Base-by-base conservation (phyloP, 345 rosid genomes). In the Tarenaya hassleriana region DNA sequence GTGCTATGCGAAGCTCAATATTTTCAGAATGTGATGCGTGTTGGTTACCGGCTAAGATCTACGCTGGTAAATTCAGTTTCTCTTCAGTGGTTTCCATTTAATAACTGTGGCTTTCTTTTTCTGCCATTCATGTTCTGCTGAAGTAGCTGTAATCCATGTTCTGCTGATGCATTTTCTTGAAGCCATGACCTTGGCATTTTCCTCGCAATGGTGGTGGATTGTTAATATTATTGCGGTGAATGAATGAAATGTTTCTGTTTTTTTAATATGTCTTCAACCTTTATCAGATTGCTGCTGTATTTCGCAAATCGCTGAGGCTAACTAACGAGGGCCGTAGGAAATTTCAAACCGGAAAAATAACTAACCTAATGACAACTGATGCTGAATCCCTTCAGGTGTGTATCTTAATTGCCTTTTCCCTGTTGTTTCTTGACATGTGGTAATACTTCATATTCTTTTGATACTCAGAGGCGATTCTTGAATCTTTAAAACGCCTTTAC, bases 11-110 rank as follows among this genome's bases (percentile, higher is more conserved):
- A 92, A 81, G 98, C 95, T 62, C 98, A 92, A 47, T 92, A 92
- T 73, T 92, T 92, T 69, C 98, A 92, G 72, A 85, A 85, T 79
- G 98, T 88, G 64, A 92, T 92, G 97, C 95, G 98, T 56, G 90
- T 83, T 62, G 98, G 98, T 49, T 92, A 69, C 66, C 90, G 91
- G 62, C 77, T 92, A 51, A 78, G 98, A 69, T 72, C 98, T 45
- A 79, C 97, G 50, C 59, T 92, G 94, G 98, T 88, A 77, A 81
- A 56, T 64, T 64, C 29, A 19, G 20, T 69, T 56, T 58, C 40
- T 56, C 32, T 27, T 27, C n/a, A n/a, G n/a, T 21, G 15, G 12
- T 9, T 50, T 44, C 17, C n/a, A 47, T 24, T 51, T 58, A 32
- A 32, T 55, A 55, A 54, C 34, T 56, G 39, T 5, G 18, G 7